phyloP scores from a whole-genome alignment of 352 stramenopile genomes.

The Phytophthora sp. region DNA sequence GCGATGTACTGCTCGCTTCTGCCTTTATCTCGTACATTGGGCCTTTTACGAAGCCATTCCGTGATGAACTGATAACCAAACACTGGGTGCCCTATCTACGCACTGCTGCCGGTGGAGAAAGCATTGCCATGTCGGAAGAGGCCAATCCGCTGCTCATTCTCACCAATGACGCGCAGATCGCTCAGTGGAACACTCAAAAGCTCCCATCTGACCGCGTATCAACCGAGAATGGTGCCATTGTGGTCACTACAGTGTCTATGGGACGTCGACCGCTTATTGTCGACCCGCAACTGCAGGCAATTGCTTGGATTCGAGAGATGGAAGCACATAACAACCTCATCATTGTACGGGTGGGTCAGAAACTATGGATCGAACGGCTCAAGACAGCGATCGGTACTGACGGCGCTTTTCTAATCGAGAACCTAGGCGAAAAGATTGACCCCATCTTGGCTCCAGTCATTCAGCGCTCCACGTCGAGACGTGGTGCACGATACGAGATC shows the following conservation, averaged over 20 bases:
- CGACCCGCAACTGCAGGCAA: conserved; percentile 94
- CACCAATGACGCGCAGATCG: conserved; percentile 92
- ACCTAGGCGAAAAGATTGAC: conserved; percentile 94
- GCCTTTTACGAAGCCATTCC: conserved; percentile 95
- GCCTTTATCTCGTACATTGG: conserved; percentile 97
- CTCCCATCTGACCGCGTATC: conserved; percentile 93
- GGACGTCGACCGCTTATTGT: conserved; percentile 93
- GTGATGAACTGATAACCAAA: conserved; percentile 93
- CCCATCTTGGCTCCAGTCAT: conserved; percentile 94
- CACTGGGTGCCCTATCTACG: conserved; percentile 92
- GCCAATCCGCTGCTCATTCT: conserved; percentile 91
- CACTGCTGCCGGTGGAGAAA: conserved; percentile 86
- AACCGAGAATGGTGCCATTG: conserved; percentile 94
- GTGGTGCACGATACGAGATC: conserved; percentile 93
- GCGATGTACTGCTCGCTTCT: conserved; percentile 93
- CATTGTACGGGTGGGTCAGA: conserved; percentile 94
- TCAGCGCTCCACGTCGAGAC: conserved; percentile 93
- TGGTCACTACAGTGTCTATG: conserved; percentile 91
- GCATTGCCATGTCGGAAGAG: conserved; percentile 92
- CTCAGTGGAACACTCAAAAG: conserved; percentile 94
- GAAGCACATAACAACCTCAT: conserved; percentile 92
- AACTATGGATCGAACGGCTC: conserved; percentile 94
- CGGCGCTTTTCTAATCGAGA: conserved; percentile 94
- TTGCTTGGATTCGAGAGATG: conserved; percentile 94
- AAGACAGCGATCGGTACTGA: conserved; percentile 94